Evolutionary conservation across 495 filamentous ascomycete species (phyloP).

Genomic region (Hamigera avellanea): DNA sequence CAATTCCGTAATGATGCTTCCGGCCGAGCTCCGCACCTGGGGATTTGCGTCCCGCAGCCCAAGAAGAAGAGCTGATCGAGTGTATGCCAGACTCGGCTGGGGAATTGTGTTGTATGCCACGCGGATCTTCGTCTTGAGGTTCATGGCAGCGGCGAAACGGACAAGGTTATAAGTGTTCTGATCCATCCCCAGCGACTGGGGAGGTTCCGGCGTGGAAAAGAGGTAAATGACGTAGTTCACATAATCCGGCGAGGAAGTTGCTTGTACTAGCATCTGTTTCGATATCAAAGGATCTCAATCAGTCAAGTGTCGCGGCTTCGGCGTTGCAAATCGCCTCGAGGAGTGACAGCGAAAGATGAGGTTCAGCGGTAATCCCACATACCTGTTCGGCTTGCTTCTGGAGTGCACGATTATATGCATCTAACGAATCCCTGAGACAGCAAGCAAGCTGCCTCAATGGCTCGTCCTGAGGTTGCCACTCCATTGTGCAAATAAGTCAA

Average conservation of each 20-base stretch:
- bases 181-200: slow-evolving; percentile 43
- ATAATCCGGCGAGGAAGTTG: slow-evolving; percentile 83
- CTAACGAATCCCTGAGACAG: slow-evolving; percentile 86
- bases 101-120: slow-evolving; percentile 59
- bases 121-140: slow-evolving; percentile 89
- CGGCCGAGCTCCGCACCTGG: slow-evolving; percentile 79
- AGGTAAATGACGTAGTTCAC: slow-evolving; percentile 94
- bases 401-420: slow-evolving; percentile 58
- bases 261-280: slow-evolving; percentile 81
- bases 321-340: not conserved
- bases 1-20: slow-evolving; percentile 92
- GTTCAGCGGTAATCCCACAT: too few species aligned
- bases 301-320: too few species aligned
- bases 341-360: too few species aligned
- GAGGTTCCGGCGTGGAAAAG: slow-evolving; percentile 57
- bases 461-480: slow-evolving; percentile 85
- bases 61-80: slow-evolving; percentile 65
- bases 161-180: slow-evolving; percentile 56
- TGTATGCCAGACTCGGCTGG: slow-evolving; percentile 53
- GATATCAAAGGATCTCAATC: too few species aligned
- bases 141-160: slow-evolving; percentile 76
- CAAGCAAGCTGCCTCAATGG: slow-evolving; percentile 77
- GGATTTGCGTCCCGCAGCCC: slow-evolving; percentile 69
- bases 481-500: slow-evolving; percentile 40
- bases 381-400: slow-evolving; percentile 69